Evolutionary conservation across 441 rosid species (phyloP).

Genomic region (Manihot esculenta): DNA sequence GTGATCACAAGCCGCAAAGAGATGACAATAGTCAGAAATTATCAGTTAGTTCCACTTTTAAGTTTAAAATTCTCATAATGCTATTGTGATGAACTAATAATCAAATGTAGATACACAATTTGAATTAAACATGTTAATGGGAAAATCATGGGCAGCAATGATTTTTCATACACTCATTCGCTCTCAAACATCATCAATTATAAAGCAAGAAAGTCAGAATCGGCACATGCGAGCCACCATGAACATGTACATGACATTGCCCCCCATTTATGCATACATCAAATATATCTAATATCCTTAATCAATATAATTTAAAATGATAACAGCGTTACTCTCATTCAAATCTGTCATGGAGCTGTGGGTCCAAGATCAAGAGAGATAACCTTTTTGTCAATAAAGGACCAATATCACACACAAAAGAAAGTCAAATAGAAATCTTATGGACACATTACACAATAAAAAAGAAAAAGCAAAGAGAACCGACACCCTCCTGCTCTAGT

Average conservation of each 20-base stretch:
- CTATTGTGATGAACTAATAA: background rate
- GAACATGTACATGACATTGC: too few relatives aligned
- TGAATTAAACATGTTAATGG: background rate
- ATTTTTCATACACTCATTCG: conserved; percentile 12
- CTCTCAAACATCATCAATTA: background rate
- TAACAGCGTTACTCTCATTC: background rate
- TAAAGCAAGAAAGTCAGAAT: background rate
- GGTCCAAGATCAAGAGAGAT: conserved; percentile 12
- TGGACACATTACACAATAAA: background rate
- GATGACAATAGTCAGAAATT: background rate
- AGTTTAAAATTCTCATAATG: background rate
- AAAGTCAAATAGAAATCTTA: conserved; percentile 22
- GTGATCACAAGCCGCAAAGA: too few relatives aligned
- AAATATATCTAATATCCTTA: background rate
- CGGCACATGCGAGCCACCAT: conserved; percentile 32
- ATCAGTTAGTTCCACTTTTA: background rate
- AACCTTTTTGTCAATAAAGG: background rate
- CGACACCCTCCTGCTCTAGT: conserved; percentile 18
- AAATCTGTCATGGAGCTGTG: background rate
- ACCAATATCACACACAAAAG: background rate
- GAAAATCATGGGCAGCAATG: background rate
- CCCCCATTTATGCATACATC: too few relatives aligned
- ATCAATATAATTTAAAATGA: too few relatives aligned
- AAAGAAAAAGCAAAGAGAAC: conserved; percentile 4
- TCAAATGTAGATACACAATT: background rate